A percentile compares a stretch with the other conserved stretches of the same genome.
phyloP scores from a whole-genome alignment of 768 basidiomycete genomes.

The Mycena capillaripes region DNA sequence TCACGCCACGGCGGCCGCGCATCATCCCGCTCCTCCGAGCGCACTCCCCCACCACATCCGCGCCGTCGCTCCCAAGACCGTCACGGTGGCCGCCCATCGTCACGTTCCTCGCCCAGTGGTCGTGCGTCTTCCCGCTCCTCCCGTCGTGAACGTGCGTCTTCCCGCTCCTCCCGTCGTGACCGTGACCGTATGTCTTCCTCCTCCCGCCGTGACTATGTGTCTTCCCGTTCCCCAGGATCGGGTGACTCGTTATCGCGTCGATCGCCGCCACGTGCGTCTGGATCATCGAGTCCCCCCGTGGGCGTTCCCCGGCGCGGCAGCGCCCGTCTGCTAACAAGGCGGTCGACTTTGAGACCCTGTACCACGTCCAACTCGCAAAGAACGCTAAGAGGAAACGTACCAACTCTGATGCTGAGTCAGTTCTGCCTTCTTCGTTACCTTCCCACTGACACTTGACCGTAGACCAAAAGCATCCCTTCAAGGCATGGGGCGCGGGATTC shows the following conservation, averaged over 20 bases:
- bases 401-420: not conserved
- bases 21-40: no score
- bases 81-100: no score
- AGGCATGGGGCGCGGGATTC: not conserved
- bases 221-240: not conserved
- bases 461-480: not conserved
- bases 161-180: no score
- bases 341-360: not conserved
- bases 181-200: no score
- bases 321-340: not conserved
- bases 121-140: no score
- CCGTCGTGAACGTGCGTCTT: no score
- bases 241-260: not conserved
- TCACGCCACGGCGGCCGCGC: no score
- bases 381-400: not conserved
- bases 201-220: no score
- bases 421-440: not conserved
- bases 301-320: no score
- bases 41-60: not conserved
- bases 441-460: not conserved
- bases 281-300: no score
- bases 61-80: not conserved
- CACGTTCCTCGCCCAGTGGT: no score
- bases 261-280: no score
- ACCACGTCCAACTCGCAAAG: not conserved